These are phyloP conservation scores for Aspergillus conjunctus DNA, from an alignment of 495 filamentous ascomycete genomes.

Conservation along the genomic window DNA sequence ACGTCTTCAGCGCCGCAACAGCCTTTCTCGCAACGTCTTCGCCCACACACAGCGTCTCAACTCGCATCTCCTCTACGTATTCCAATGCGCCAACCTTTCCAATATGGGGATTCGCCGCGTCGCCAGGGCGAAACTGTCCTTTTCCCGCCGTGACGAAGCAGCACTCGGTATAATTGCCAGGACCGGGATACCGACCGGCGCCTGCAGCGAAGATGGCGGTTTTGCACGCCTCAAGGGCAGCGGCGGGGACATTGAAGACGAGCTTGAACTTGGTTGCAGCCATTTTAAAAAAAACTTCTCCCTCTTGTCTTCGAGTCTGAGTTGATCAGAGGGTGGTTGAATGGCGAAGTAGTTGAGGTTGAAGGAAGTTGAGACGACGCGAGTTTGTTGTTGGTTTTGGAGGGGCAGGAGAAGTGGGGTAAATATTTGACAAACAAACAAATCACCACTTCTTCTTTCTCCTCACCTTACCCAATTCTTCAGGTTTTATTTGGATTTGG, in stretches of 20 bases:
- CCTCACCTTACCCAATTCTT: too few species aligned
- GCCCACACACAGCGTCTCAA: slow-evolving; percentile 54
- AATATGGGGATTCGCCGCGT: slow-evolving; percentile 59
- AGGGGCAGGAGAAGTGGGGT: too few species aligned
- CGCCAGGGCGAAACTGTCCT: slow-evolving; percentile 62
- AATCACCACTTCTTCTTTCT: too few species aligned
- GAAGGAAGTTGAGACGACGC: too few species aligned
- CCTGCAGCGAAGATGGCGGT: slow-evolving; percentile 64
- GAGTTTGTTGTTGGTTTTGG: too few species aligned
- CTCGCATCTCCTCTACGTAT: slow-evolving; percentile 49
- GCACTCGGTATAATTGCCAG: slow-evolving; percentile 62
- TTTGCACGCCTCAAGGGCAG: slow-evolving; percentile 54
- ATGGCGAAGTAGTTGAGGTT: too few species aligned
- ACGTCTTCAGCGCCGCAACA: slow-evolving; percentile 62
- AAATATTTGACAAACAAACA: too few species aligned
- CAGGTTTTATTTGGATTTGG: too few species aligned
- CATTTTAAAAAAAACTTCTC: slow-evolving; percentile 5
- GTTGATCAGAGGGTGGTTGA: too few species aligned
- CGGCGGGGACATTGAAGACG: slow-evolving; percentile 58
- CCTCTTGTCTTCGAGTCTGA: too few species aligned
- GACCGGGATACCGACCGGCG: slow-evolving; percentile 59
- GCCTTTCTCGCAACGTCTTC: slow-evolving; percentile 33
- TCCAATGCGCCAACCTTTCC: slow-evolving; percentile 55
- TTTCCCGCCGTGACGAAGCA: slow-evolving; percentile 57
- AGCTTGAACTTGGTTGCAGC: slow-evolving; percentile 51